Evolutionary conservation across 2,329 filamentous ascomycete species (phyloP), one percentile per base, ranked within the genome.

Genomic region (Geosmithia morbida): DNA sequence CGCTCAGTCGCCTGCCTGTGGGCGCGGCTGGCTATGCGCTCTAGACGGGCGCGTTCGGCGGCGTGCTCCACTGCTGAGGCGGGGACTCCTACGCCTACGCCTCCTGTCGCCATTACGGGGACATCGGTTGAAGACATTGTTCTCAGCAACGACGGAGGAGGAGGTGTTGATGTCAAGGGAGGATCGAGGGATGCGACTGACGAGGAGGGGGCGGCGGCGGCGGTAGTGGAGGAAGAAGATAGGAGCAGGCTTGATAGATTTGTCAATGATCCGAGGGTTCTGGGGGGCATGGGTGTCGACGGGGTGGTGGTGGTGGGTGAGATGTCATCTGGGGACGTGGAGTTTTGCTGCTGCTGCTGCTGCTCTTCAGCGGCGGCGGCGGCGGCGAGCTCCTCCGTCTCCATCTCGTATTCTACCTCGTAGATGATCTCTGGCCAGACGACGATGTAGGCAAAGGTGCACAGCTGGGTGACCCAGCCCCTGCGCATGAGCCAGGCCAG

Each of bases 391-490:
- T 81, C 75, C 52, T 86, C 81, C 22, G 75, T 74, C 55, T 83
- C 79, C 42, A 87, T 72, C 48, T 81, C 76, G 54, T 82, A 76
- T 46, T 86, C 80, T 2, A 94, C 87, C 53, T 86, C 82, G 57
- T 85, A 82, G 55, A 92, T 81, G 51, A 94, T 85, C 59, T 90
- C 83, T 2, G 85, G 81, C 64, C 82, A 83, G 41, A 92, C 85
- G 45, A 90, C 78, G 42, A 97, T 79, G 71, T 92, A 94, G 13
- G 84, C 87, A 61, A 94, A 96, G 1, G 87, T 92, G 52, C 88
- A 85, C 6, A 98, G 74, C 61, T 96, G 89, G 1, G 86, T 94
- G 1, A 96, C 89, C 85, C 92, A 95, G 14, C 87, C 88, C 44
- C 87, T 85, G 41, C 89, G 81, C 68, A 97, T 80, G 8, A 98